Base-by-base conservation (phyloP, 108 stramenopile species). In the Cyclotella kingstonii region DNA sequence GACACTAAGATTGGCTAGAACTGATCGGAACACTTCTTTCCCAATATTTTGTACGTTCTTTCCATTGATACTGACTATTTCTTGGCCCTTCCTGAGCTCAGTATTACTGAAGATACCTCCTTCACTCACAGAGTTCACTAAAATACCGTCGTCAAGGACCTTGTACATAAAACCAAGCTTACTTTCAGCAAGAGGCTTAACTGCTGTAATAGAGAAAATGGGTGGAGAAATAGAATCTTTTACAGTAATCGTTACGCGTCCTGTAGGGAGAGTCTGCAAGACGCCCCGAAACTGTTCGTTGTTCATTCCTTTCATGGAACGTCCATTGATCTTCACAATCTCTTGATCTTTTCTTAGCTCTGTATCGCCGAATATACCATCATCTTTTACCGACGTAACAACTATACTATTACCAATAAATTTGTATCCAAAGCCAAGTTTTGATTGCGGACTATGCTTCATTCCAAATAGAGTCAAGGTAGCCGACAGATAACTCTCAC, bases 31-130 rank as follows among this genome's bases (percentile, higher is more conserved):
- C 5, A 4, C 1, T 0, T 28, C 27, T 7, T 40, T 23, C 5
- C 43, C 30, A 14, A 57, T 41, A 7, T 41, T 40, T 27, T 40
- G 27, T 10, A 57, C 56, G 27, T 41, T 57, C 39, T 25, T 41
- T 22, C 56, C 56, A 42, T 57, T 57, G 1, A 57, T 26, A 10
- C 40, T 42, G 25, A 57, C 40, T 2, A 57, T 57, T n/a, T 57
- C 40, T 41, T 57, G 56, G 12, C 56, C 56, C n/a, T 40, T 40
- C 4, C 15, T 42, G 40, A 57, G 41, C 11, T 7, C 19, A 28
- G 56, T 57, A 15, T 26, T 15, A 11, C 28, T 41, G 30, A 57
- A 57, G 25, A 41, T 41, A 0, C 56, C 56, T 11, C n/a, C 1
- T 6, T 51, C 49, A 14, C 31, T 51, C 5, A 51, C 49, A 11